Evolutionary conservation across 2,329 filamentous ascomycete genomes (phyloP).

Genomic region (Alternaria alternata): DNA sequence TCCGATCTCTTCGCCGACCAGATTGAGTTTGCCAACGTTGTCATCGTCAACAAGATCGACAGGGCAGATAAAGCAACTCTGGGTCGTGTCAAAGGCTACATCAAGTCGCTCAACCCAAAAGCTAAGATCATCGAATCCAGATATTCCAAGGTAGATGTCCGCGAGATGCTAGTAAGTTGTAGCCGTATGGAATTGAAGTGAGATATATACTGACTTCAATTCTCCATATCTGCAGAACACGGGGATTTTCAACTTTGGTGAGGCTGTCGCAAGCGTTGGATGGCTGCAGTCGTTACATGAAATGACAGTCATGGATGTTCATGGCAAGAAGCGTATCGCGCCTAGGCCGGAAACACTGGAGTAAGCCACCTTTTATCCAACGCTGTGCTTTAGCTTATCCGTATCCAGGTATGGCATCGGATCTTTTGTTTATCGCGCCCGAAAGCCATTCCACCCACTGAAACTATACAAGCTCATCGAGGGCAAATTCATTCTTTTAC

Average conservation of each 20-base stretch:
- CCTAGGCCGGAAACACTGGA: slow-evolving; percentile 77
- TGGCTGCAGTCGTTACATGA: slow-evolving; percentile 76
- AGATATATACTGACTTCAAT: background rate
- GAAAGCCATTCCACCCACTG: slow-evolving; percentile 54
- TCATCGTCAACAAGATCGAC: slow-evolving; percentile 75
- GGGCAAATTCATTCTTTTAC: slow-evolving; percentile 55
- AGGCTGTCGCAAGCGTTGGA: slow-evolving; percentile 70
- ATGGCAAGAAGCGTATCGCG: slow-evolving; percentile 63
- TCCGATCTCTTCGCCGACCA: slow-evolving; percentile 80
- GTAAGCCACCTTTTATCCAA: slow-evolving; percentile 42
- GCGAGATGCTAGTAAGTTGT: slow-evolving; percentile 61
- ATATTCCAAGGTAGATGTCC: slow-evolving; percentile 67
- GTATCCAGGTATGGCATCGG: slow-evolving; percentile 67
- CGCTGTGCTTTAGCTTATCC: background rate
- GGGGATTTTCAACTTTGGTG: slow-evolving; percentile 69
- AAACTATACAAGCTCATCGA: slow-evolving; percentile 53
- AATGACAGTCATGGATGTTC: slow-evolving; percentile 69
- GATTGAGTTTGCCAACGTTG: slow-evolving; percentile 78
- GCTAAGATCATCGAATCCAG: slow-evolving; percentile 70
- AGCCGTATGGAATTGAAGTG: background rate
- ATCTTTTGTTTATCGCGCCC: slow-evolving; percentile 73
- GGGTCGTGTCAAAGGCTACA: slow-evolving; percentile 60
- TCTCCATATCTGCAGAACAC: slow-evolving; percentile 56
- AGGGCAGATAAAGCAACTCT: slow-evolving; percentile 61
- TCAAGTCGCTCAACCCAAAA: slow-evolving; percentile 70